These are phyloP conservation scores for Tardiomyces depauwii DNA, from an alignment of 1,139 yeast genomes.

Conservation along the genomic window DNA sequence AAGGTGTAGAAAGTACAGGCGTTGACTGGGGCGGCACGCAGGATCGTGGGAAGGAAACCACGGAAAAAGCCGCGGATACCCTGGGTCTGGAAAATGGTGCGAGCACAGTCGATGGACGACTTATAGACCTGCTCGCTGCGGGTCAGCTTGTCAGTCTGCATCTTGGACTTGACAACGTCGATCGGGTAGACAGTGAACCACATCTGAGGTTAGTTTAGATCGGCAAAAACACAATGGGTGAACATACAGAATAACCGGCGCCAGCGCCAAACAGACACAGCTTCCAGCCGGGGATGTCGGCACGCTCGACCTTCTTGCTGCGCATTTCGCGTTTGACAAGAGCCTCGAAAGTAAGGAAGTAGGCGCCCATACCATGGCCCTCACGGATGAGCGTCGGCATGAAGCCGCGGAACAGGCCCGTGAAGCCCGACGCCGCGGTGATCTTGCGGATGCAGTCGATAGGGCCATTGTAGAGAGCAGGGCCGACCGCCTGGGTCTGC, in stretches of 20 bases:
- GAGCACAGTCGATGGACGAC: constrained; percentile 44
- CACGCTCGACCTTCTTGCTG: constrained; percentile 35
- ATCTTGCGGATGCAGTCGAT: constrained; percentile 62
- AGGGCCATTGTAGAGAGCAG: constrained; percentile 57
- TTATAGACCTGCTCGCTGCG: constrained; percentile 33
- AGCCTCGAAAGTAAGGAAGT: constrained; percentile 83
- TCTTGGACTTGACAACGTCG: constrained; percentile 74
- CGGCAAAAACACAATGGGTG: background rate
- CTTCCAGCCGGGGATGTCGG: constrained; percentile 74
- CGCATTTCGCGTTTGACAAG: constrained; percentile 54
- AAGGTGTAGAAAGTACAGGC: constrained; percentile 93
- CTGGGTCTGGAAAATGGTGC: constrained; percentile 37
- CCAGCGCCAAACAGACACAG: constrained; percentile 74
- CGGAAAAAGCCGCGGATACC: constrained; percentile 74
- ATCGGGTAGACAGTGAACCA: constrained; percentile 78
- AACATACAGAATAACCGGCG: constrained; percentile 53
- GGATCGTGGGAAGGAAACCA: constrained; percentile 81
- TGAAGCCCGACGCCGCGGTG: constrained; percentile 37
- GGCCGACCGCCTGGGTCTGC: constrained; percentile 60
- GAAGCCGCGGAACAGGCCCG: constrained; percentile 66
- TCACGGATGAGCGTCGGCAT: constrained; percentile 76
- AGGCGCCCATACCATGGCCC: constrained; percentile 77
- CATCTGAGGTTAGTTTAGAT: constrained; percentile 23
- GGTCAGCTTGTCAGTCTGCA: constrained; percentile 72
- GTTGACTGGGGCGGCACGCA: constrained; percentile 95